Evolutionary conservation across 345 rosid species (phyloP).

Genomic region (Geranium brycei): DNA sequence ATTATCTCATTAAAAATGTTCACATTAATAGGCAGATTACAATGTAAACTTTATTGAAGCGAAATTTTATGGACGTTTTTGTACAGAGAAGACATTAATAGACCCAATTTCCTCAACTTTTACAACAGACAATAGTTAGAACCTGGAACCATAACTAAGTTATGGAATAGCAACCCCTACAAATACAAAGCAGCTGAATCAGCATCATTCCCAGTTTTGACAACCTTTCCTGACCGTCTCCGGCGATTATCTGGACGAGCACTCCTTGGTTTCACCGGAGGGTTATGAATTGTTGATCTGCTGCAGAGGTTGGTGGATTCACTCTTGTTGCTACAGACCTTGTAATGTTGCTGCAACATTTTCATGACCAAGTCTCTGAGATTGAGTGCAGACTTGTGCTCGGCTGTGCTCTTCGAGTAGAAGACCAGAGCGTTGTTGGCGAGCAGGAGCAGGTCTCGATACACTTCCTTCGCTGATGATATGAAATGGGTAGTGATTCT

Average conservation of each 20-base stretch:
- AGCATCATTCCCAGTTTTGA: slow-evolving; percentile 13
- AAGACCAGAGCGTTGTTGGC: slow-evolving; percentile 67
- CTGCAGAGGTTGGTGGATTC: slow-evolving; percentile 13
- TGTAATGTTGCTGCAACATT: slow-evolving; percentile 32
- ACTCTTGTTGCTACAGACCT: slow-evolving; percentile 18
- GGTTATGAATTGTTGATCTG: slow-evolving; percentile 18
- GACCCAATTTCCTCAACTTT: no score
- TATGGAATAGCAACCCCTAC: background rate
- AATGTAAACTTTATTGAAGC: background rate
- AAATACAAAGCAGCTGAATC: slow-evolving; percentile 22
- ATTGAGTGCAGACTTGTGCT: slow-evolving; percentile 52
- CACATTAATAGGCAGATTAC: no score
- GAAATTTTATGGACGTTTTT: background rate
- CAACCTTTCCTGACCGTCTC: slow-evolving; percentile 13
- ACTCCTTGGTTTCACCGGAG: slow-evolving; percentile 30
- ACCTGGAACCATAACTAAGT: background rate
- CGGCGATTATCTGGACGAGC: slow-evolving; percentile 14
- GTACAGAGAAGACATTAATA: background rate
- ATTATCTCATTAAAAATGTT: no score
- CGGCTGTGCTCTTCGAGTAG: slow-evolving; percentile 67
- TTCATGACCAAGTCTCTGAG: slow-evolving; percentile 47
- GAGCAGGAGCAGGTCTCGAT: slow-evolving; percentile 54
- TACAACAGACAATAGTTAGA: no score
- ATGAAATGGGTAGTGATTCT: slow-evolving; percentile 32
- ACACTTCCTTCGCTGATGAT: slow-evolving; percentile 45